Evolutionary conservation across 129 eudicot genomes (phyloP).

Genomic region (Tagetes erecta): DNA sequence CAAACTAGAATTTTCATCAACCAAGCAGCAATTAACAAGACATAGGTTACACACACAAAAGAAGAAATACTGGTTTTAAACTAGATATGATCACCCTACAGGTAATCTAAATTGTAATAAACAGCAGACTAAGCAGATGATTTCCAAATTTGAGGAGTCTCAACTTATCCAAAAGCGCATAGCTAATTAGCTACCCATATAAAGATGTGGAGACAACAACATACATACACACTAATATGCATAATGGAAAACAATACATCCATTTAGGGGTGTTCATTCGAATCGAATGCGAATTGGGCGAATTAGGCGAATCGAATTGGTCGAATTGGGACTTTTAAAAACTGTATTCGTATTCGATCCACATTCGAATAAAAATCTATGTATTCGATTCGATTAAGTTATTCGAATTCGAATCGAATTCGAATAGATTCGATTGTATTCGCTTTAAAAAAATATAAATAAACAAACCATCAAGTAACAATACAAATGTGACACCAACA

Average conservation of each 20-base stretch:
- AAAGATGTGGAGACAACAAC: neutral
- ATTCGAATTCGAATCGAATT: no score
- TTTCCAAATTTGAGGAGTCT: neutral
- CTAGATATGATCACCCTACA: slow-evolving; percentile 5
- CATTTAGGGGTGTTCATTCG: no score
- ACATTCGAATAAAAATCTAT: no score
- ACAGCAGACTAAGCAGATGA: slow-evolving; percentile 5
- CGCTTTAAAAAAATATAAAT: no score
- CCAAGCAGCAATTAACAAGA: neutral
- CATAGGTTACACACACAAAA: neutral
- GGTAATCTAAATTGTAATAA: neutral
- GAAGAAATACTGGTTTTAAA: neutral
- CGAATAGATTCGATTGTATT: no score
- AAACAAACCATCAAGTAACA: no score
- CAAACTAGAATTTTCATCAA: neutral
- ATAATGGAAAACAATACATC: neutral
- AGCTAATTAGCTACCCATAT: neutral
- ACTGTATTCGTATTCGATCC: no score
- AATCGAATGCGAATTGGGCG: no score
- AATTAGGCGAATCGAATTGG: no score
- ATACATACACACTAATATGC: neutral
- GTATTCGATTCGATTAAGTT: no score
- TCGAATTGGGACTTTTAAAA: no score
- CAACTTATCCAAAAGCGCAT: neutral
- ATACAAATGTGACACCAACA: no score